Percentiles rank a stretch among this genome's conserved stretches.
Evolutionary conservation across 1,284 basidiomycete genomes (phyloP).

Genomic region (Cryptococcus neoformans): DNA sequence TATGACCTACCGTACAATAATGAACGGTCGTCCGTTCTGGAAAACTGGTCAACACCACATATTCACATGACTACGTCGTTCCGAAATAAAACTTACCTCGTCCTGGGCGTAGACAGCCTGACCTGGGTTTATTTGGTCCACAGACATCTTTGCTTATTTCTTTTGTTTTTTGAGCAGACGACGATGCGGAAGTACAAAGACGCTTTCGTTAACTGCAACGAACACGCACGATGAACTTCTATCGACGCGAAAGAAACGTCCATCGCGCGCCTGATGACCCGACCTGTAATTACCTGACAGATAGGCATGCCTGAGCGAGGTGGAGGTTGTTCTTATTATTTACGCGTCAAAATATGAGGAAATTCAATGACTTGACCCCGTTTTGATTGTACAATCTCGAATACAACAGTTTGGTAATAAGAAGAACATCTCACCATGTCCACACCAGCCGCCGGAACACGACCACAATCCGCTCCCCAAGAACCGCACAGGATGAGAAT

Average conservation of each 20-base stretch:
- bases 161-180: not conserved
- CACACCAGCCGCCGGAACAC: too few relatives aligned
- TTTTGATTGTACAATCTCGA: too few relatives aligned
- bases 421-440: too few relatives aligned
- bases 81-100: constrained; percentile 65
- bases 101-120: constrained; percentile 84
- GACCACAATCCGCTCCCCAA: too few relatives aligned
- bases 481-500: constrained; percentile 13
- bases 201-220: too few relatives aligned
- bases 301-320: too few relatives aligned
- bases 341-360: too few relatives aligned
- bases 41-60: not conserved
- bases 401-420: too few relatives aligned
- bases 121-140: constrained; percentile 48
- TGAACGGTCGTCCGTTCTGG: constrained; percentile 94
- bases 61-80: constrained; percentile 3
- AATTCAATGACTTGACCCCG: too few relatives aligned
- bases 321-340: too few relatives aligned
- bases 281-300: not conserved
- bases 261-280: not conserved
- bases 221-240: not conserved
- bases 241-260: too few relatives aligned
- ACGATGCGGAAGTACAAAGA: not conserved
- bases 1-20: constrained; percentile 66
- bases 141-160: constrained; percentile 29